These are phyloP conservation scores for Aspergillus olivimuriae DNA, from an alignment of 495 filamentous ascomycete species.

Conservation along the genomic window DNA sequence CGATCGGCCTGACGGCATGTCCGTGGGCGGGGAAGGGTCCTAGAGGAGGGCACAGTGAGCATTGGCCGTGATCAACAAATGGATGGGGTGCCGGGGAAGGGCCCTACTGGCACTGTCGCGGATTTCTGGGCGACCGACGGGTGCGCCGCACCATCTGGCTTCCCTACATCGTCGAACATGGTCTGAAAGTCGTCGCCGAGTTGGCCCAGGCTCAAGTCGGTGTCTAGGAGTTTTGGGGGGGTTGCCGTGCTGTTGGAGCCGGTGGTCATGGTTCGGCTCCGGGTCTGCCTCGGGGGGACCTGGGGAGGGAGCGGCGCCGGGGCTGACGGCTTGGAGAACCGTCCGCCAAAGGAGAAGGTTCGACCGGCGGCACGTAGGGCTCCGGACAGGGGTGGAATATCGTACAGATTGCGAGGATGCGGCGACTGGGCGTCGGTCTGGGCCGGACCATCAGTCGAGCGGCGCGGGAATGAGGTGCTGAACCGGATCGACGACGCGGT, in stretches of 20 bases:
- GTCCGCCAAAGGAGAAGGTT: conserved; percentile 64
- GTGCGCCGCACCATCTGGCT: too few relatives aligned
- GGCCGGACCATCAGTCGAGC: conserved; percentile 55
- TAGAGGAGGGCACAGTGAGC: conserved; percentile 3
- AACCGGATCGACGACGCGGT: conserved; percentile 57
- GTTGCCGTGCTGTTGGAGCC: conserved; percentile 60
- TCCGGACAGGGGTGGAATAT: conserved; percentile 44
- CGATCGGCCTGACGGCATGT: too few relatives aligned
- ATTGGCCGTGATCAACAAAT: too few relatives aligned
- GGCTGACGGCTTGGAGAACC: conserved; percentile 35
- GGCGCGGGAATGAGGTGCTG: conserved; percentile 63
- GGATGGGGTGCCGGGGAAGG: too few relatives aligned
- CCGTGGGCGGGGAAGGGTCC: conserved; percentile 19
- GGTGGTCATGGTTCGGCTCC: conserved; percentile 47
- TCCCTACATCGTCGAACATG: conserved; percentile 59
- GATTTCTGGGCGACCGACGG: conserved; percentile 26
- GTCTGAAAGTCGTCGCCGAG: conserved; percentile 58
- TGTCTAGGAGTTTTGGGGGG: conserved; percentile 59
- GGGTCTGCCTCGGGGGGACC: conserved; percentile 30
- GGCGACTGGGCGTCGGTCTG: conserved; percentile 50
- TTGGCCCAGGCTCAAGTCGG: conserved; percentile 43
- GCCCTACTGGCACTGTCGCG: too few relatives aligned
- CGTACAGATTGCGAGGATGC: conserved; percentile 43
- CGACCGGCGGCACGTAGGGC: conserved; percentile 59
- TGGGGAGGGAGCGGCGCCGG: conserved; percentile 37